Conservation (phyloP, 768 basidiomycete species). For the Cantharellus cinnabarinus region DNA sequence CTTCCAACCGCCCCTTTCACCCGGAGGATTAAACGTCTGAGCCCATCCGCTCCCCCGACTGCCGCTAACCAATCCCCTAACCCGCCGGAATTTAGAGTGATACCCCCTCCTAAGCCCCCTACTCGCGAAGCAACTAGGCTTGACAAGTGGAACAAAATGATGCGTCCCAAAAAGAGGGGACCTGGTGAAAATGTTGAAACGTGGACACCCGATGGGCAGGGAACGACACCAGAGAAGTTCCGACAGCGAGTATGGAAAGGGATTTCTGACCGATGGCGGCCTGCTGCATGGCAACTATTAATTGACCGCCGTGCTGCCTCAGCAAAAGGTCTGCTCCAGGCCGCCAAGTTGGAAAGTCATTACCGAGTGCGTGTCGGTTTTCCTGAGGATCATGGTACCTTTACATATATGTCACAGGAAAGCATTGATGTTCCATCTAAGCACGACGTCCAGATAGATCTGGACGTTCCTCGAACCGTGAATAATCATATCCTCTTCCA, state of each 20-base stretch:
- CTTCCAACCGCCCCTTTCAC: slow-evolving; percentile 40
- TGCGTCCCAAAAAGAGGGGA: slow-evolving; percentile 38
- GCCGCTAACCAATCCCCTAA: slow-evolving; percentile 24
- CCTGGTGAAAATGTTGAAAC: slow-evolving; percentile 51
- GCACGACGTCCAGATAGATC: slow-evolving; percentile 92
- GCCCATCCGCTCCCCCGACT: slow-evolving; percentile 9
- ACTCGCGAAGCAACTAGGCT: slow-evolving; percentile 52
- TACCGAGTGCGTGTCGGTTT: no score
- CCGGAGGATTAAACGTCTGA: slow-evolving; percentile 30
- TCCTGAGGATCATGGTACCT: no score
- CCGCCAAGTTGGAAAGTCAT: no score
- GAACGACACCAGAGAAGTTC: slow-evolving; percentile 26
- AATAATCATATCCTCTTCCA: slow-evolving; percentile 85
- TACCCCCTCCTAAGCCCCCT: slow-evolving; percentile 26
- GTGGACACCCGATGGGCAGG: slow-evolving; percentile 35
- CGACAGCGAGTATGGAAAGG: slow-evolving; percentile 35
- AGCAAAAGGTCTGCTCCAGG: no score
- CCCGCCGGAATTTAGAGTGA: slow-evolving; percentile 21
- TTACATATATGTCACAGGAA: slow-evolving; percentile 17
- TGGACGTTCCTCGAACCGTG: slow-evolving; percentile 93
- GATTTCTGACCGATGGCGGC: slow-evolving; percentile 88
- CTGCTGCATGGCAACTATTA: slow-evolving; percentile 77
- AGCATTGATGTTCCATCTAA: slow-evolving; percentile 59
- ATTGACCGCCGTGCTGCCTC: slow-evolving; percentile 21
- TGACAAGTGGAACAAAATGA: slow-evolving; percentile 87